A percentile compares a stretch with the other conserved stretches of the same genome.
phyloP scores from a whole-genome alignment of 345 rosid species.

The Citrus unshiu region DNA sequence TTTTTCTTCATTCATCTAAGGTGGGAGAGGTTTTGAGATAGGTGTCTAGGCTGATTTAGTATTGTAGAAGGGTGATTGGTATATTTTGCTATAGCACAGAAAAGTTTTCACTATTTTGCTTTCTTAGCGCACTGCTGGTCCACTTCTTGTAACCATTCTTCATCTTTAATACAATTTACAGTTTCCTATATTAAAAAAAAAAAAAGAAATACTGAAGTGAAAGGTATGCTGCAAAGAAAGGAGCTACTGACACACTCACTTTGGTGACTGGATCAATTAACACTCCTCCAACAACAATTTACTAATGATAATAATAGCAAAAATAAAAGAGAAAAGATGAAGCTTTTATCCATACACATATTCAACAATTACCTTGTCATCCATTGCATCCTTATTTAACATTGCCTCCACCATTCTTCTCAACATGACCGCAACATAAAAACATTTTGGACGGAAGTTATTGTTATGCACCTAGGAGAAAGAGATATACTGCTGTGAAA shows the following conservation, averaged over 20 bases:
- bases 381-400: conserved; percentile 92
- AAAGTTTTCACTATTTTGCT: no score
- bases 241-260: neutral
- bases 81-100: no score
- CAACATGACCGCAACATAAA: conserved; percentile 93
- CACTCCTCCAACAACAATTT: neutral
- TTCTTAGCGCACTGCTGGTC: no score
- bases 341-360: neutral
- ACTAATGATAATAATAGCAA: neutral
- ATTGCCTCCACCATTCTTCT: conserved; percentile 94
- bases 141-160: no score
- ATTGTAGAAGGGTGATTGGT: no score
- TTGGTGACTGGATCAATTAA: neutral
- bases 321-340: neutral
- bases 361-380: conserved; percentile 74
- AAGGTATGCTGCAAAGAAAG: neutral
- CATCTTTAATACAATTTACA: no score
- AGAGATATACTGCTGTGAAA: conserved; percentile 20
- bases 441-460: conserved; percentile 83
- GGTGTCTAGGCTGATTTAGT: no score
- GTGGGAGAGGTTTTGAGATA: no score
- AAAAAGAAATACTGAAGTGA: neutral
- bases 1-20: no score
- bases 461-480: conserved; percentile 49
- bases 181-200: no score